Evolutionary conservation across 2,329 filamentous ascomycete species (phyloP).

Genomic region (Neodidymelliopsis sp.): DNA sequence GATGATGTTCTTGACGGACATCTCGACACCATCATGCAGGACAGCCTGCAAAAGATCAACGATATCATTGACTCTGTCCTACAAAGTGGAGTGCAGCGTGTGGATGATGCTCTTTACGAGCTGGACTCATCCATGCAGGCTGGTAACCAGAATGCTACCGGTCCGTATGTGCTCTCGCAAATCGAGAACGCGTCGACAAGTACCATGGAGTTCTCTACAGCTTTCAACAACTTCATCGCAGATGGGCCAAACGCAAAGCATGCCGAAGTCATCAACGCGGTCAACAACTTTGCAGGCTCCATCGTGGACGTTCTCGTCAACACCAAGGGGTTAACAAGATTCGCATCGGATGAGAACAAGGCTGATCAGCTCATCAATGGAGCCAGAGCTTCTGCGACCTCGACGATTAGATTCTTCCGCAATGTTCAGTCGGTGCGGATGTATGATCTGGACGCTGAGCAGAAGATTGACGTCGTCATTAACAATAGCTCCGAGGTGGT

Average conservation of each 20-base stretch:
- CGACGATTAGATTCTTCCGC: slow-evolving; percentile 94
- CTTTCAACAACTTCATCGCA: slow-evolving; percentile 98
- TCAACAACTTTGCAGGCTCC: slow-evolving; percentile 88
- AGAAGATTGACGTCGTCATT: slow-evolving; percentile 97
- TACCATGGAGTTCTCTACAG: slow-evolving; percentile 95
- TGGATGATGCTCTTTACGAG: slow-evolving; percentile 96
- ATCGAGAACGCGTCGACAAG: slow-evolving; percentile 95
- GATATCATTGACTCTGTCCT: slow-evolving; percentile 97
- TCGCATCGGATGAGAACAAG: slow-evolving; percentile 96
- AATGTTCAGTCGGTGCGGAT: slow-evolving; percentile 92
- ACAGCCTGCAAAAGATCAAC: slow-evolving; percentile 91
- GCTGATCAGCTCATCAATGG: slow-evolving; percentile 83
- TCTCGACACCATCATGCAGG: slow-evolving; percentile 86
- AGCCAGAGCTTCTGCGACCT: slow-evolving; percentile 82
- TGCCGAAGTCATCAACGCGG: slow-evolving; percentile 89
- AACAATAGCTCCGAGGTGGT: slow-evolving; percentile 97
- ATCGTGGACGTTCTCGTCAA: slow-evolving; percentile 95
- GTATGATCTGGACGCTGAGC: slow-evolving; percentile 85
- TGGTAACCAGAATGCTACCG: slow-evolving; percentile 96
- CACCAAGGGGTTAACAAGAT: slow-evolving; percentile 90
- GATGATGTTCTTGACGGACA: slow-evolving; percentile 87
- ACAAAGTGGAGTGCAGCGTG: slow-evolving; percentile 88
- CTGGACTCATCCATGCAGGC: slow-evolving; percentile 98
- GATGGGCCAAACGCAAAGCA: slow-evolving; percentile 92
- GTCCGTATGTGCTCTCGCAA: slow-evolving; percentile 92